Evolutionary conservation across 2,329 filamentous ascomycete species (phyloP), one percentile per base, ranked within the genome.

Genomic region (Hymenoscyphus fructigenus): DNA sequence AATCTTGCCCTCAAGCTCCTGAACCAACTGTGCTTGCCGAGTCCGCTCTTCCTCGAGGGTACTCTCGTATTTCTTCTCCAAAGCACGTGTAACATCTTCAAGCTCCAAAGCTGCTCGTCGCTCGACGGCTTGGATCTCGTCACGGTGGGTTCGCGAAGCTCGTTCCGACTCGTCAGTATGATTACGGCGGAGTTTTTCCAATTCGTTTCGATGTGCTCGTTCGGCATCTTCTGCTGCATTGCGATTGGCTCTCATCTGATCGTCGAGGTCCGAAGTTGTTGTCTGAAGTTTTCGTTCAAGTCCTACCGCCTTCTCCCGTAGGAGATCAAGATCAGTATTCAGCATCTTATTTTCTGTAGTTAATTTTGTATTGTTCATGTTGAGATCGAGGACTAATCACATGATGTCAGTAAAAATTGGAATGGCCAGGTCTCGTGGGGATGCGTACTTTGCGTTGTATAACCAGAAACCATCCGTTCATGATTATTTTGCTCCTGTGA

Each of bases 401-500:
- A 53, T 26, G 9, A 53, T 34, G 44, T 50, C 47, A 50, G 38
- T 50, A n/a, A 23, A 20, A 34, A 6, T 2, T 34, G 14, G 26
- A 15, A 53, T n/a, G n/a, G 44, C 12, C 2, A 15, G 20, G 15
- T 14, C 2, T n/a, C 15, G 1, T 56, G 12, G 23, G 6, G 3
- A 20, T 20, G 55, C 20, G 9, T 44, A 61, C 60, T 61, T 61
- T 38, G 28, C 32, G 53, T 38, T 57, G 53, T 96, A 69, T 91
- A 90, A 10, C 91, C 72, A 17, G 89, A 86, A 57, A 96, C 83
- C 0, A 88, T 85, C 67, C 95, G 90, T 71, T 94, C 92, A 66
- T 92, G 81, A 5, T 83, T 84, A 64, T 85, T 88, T 71, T 86
- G 88, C 62, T 92, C 88, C 50, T 84, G 84, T 12, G 89, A 83